A percentile compares a stretch with the other conserved stretches of the same genome.
Evolutionary conservation across 106 monocot species (phyloP).

Genomic region (Allium fistulosum): DNA sequence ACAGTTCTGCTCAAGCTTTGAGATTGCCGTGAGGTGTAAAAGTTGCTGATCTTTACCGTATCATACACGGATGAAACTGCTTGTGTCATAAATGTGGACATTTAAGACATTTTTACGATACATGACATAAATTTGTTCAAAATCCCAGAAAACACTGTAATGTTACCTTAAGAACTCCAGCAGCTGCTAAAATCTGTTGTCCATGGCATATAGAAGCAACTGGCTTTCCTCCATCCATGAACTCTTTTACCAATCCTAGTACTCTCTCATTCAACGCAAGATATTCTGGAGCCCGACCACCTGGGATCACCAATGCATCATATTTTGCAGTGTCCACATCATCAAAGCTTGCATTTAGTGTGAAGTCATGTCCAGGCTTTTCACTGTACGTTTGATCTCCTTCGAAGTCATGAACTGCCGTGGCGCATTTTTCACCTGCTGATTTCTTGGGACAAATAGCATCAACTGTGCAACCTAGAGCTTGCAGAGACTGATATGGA

Average conservation of each 20-base stretch:
- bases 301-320: constrained; percentile 87
- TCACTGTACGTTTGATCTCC: constrained; percentile 95
- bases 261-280: constrained; percentile 78
- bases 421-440: constrained; percentile 70
- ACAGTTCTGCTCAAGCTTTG: too few relatives aligned
- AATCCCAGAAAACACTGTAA: too few relatives aligned
- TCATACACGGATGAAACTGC: too few relatives aligned
- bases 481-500: constrained; percentile 79
- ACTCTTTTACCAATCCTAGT: constrained; percentile 60
- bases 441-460: constrained; percentile 68
- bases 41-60: too few relatives aligned
- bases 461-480: constrained; percentile 77
- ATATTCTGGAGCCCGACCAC: constrained; percentile 87
- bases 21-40: too few relatives aligned
- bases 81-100: too few relatives aligned
- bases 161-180: constrained; percentile 83
- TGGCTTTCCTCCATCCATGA: constrained; percentile 66
- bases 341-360: constrained; percentile 50
- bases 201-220: constrained; percentile 97
- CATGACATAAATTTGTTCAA: too few relatives aligned
- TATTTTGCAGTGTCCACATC: constrained; percentile 40
- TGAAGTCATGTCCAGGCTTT: constrained; percentile 75
- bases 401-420: constrained; percentile 94
- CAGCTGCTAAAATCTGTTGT: constrained; percentile 91
- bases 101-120: too few relatives aligned